These are phyloP conservation scores for Magnusiomyces suaveolens DNA, from an alignment of 1,139 yeast genomes.

Conservation along the genomic window DNA sequence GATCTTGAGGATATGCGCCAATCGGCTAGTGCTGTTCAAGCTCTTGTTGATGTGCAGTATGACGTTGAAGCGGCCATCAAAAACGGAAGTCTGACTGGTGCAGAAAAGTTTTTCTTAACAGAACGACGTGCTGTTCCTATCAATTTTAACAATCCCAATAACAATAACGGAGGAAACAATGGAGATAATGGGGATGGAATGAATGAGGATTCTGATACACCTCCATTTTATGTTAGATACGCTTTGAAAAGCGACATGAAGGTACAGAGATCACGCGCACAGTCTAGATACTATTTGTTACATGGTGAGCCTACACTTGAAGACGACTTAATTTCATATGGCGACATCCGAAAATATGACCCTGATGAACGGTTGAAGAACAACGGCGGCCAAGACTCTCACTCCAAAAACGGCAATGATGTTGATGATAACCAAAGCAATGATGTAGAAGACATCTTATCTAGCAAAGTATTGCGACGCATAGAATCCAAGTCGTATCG, in stretches of 20 bases:
- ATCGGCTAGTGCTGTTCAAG: conserved; percentile 21
- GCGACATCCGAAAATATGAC: not conserved
- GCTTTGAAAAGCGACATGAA: not conserved
- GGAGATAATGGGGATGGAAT: not conserved
- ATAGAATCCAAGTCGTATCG: not conserved
- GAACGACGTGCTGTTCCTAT: conserved; percentile 1
- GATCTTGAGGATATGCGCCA: not conserved
- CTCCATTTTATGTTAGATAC: conserved; percentile 1
- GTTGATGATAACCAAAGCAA: not conserved
- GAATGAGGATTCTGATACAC: not conserved
- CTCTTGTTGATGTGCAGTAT: conserved; percentile 26
- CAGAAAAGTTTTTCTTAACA: not conserved
- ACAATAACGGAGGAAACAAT: not conserved
- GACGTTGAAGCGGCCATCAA: conserved; percentile 16
- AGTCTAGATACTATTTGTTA: conserved; percentile 46
- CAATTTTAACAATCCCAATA: not conserved
- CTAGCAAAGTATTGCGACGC: not conserved
- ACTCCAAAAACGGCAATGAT: not conserved
- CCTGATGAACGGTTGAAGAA: conserved; percentile 1
- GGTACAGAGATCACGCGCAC: not conserved
- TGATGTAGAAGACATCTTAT: conserved; percentile 1
- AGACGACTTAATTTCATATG: conserved; percentile 23
- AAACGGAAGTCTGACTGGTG: not conserved
- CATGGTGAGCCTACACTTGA: conserved; percentile 66
- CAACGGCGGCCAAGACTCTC: not conserved